These are phyloP conservation scores for Pilaira anomala DNA, from an alignment of 192 early-diverging fungal genomes.

Conservation along the genomic window DNA sequence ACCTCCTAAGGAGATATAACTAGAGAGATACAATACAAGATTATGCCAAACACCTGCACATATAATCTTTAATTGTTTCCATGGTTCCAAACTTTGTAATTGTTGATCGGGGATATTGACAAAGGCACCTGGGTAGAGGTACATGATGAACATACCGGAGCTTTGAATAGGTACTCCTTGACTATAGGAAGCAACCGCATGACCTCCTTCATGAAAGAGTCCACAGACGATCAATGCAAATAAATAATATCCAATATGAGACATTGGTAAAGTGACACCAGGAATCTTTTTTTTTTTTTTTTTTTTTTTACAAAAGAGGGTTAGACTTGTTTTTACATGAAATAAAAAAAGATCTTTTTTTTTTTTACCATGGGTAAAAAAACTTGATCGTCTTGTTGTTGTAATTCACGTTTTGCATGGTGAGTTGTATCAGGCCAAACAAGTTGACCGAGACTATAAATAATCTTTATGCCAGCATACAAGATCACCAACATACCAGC, in stretches of 20 bases:
- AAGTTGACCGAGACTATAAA: slow-evolving; percentile 17
- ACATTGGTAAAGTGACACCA: slow-evolving; percentile 69
- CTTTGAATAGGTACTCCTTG: slow-evolving; percentile 56
- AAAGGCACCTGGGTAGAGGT: slow-evolving; percentile 78
- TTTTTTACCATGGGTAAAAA: slow-evolving; percentile 62
- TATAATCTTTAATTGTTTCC: slow-evolving; percentile 54
- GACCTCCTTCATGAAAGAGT: slow-evolving; percentile 69
- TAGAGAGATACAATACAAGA: slow-evolving; percentile 44
- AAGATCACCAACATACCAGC: slow-evolving; percentile 44
- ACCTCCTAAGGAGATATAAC: slow-evolving; percentile 38
- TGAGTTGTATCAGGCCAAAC: neutral
- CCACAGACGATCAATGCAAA: slow-evolving; percentile 60
- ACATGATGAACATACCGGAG: slow-evolving; percentile 63
- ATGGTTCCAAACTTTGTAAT: slow-evolving; percentile 41
- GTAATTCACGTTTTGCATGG: slow-evolving; percentile 18
- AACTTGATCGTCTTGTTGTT: slow-evolving; percentile 37
- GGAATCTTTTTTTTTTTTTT: slow-evolving; percentile 55
- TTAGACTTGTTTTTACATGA: too few relatives aligned
- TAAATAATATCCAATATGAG: slow-evolving; percentile 64
- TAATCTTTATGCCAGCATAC: slow-evolving; percentile 43
- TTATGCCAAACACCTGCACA: slow-evolving; percentile 83
- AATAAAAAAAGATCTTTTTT: too few relatives aligned
- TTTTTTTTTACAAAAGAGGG: slow-evolving; percentile 4
- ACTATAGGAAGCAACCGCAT: slow-evolving; percentile 70
- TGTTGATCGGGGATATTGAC: slow-evolving; percentile 54